A percentile compares a stretch with the other conserved stretches of the same genome.
These are phyloP conservation scores for Myxozyma melibiosi DNA, from an alignment of 805 yeast species.

Conservation along the genomic window DNA sequence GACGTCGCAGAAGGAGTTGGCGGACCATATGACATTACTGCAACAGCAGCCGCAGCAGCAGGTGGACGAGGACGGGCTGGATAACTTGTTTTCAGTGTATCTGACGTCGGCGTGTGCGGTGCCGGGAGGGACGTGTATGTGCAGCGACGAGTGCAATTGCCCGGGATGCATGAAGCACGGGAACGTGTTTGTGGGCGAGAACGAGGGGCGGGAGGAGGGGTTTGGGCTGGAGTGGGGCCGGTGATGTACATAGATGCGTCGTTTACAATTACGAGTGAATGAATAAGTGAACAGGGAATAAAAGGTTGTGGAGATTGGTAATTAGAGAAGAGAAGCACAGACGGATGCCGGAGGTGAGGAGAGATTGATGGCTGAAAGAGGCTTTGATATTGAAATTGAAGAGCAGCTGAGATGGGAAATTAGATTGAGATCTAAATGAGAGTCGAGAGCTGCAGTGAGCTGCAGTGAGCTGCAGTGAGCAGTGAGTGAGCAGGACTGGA, in stretches of 20 bases:
- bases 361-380: too few relatives aligned
- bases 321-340: too few relatives aligned
- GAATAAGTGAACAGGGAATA: too few relatives aligned
- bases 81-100: conserved; percentile 33
- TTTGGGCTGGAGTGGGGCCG: conserved; percentile 9
- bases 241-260: background rate
- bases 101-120: conserved; percentile 35
- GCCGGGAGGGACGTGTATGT: conserved; percentile 34
- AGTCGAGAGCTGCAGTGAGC: background rate
- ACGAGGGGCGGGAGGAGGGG: background rate
- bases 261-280: background rate
- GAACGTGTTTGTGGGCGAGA: conserved; percentile 10
- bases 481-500: background rate
- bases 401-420: too few relatives aligned
- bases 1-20: conserved; percentile 1
- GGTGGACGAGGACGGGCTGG: conserved; percentile 8
- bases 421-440: too few relatives aligned
- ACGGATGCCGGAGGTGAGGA: too few relatives aligned
- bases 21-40: background rate
- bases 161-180: conserved; percentile 35
- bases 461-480: background rate
- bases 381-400: too few relatives aligned
- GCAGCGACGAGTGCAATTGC: conserved; percentile 34
- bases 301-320: too few relatives aligned
- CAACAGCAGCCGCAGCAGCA: background rate